Percentiles rank a stretch among this genome's conserved stretches.
Evolutionary conservation across 225 moss, liverwort and hornwort genomes (phyloP).

Genomic region (Sphagnum contortum): DNA sequence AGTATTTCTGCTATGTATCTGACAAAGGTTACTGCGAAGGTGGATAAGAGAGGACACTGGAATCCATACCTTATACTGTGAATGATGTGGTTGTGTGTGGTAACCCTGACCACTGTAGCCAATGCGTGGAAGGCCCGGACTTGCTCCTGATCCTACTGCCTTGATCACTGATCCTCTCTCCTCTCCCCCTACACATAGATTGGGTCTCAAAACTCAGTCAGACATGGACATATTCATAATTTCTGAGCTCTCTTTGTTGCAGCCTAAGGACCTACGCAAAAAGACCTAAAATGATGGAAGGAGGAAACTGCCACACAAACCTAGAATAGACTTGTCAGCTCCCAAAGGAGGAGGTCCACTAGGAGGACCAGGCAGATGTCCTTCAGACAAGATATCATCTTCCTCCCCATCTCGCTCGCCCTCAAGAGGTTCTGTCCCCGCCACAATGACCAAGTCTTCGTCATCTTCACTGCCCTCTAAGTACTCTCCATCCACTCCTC

Average conservation of each 20-base stretch:
- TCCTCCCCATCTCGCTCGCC: conserved; percentile 91
- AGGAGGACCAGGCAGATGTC: conserved; percentile 50
- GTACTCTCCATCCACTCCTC: conserved; percentile 48
- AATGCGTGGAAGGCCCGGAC: conserved; percentile 74
- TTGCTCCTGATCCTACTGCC: conserved; percentile 42
- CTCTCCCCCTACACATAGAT: conserved; percentile 49
- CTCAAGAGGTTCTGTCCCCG: conserved; percentile 64
- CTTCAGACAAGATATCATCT: conserved; percentile 38
- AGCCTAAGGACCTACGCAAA: too few relatives aligned
- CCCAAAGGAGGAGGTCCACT: conserved; percentile 54
- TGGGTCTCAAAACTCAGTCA: too few relatives aligned
- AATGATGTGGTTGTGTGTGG: conserved; percentile 66
- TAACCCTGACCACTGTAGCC: conserved; percentile 99
- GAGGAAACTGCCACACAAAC: too few relatives aligned
- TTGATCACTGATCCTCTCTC: conserved; percentile 62
- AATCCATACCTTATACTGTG: conserved; percentile 74
- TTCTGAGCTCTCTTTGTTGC: too few relatives aligned
- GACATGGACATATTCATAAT: too few relatives aligned
- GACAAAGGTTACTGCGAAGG: too few relatives aligned
- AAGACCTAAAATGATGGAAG: too few relatives aligned
- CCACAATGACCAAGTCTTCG: conserved; percentile 85
- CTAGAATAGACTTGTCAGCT: conserved; percentile 29
- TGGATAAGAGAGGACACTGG: too few relatives aligned
- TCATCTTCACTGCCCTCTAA: conserved; percentile 85
- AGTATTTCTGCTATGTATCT: too few relatives aligned